Evolutionary conservation across 139 green algal genomes (phyloP), one percentile per base, ranked within the genome.

Genomic region (Chlorella sorokiniana): DNA sequence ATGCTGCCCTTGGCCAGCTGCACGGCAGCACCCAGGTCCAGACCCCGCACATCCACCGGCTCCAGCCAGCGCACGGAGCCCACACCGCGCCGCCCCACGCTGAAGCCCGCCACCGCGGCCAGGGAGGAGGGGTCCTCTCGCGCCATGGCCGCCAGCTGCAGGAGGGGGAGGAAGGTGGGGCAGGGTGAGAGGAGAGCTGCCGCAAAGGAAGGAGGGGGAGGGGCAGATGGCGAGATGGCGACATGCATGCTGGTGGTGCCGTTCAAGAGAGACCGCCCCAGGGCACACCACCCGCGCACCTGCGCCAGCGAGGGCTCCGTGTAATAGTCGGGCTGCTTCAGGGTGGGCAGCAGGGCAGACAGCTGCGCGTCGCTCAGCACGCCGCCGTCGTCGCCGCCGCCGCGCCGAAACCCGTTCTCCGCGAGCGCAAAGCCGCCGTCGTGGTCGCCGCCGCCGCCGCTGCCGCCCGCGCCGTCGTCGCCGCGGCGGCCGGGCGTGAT

Each of bases 21-120:
- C 16, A 98, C 88, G 40, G 96, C 90, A 14, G 72, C 68, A 16
- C 95, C 86, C 63, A 98, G 72, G 54, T 93, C 81, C 54, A 96
- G 62, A 9, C 88, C 85, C 8, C 88, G 69, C 70, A 98, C 89
- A 78, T 98, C 94, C 6, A 94, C 89, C 9, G 92, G 91, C 20
- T 91, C 89, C 73, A 96, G 84, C 91, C 93, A 98, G n/a, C 89
- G 84, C 51, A 98, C 81, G 52, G 25, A 56, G 62, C 94, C 94
- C 44, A 94, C 85, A 51, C 89, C 88, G 1, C 79, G 78, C 1
- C 93, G 88, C 1, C 76, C 84, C 14, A 98, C 89, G 0, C 70
- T 89, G 82, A 98, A 98, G 81, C 91, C 85, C 33, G 56, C 35
- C 38, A 97, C 85, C 3, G 40, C 33, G 23, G 35, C 56, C 51